phyloP scores from a whole-genome alignment of 2,329 filamentous ascomycete species.

The Septoria petroselini region DNA sequence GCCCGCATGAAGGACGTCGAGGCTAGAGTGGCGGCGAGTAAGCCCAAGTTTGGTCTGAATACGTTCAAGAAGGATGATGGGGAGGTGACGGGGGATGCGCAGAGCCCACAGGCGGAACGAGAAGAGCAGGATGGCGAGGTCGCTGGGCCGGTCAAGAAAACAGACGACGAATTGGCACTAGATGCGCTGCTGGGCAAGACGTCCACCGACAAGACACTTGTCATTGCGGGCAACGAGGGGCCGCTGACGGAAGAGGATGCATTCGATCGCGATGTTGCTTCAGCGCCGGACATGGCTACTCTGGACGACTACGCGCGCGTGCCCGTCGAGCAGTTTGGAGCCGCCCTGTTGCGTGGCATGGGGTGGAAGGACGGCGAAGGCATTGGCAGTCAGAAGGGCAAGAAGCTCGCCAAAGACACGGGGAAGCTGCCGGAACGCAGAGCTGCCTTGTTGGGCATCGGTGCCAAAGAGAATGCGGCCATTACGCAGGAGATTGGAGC shows the following conservation, averaged over 20 bases:
- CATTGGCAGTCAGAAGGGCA: conserved; percentile 53
- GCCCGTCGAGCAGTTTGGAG: conserved; percentile 91
- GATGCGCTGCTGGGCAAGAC: conserved; percentile 46
- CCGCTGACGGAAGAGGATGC: conserved; percentile 37
- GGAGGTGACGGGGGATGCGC: conserved; percentile 6
- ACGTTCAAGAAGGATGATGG: conserved; percentile 34
- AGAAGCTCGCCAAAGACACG: conserved; percentile 44
- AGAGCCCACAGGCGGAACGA: conserved; percentile 26
- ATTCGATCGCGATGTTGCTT: conserved; percentile 58
- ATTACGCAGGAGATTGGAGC: conserved; percentile 69
- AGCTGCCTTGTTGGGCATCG: conserved; percentile 80
- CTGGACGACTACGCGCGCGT: conserved; percentile 83
- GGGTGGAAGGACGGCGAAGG: conserved; percentile 77
- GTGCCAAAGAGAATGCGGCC: conserved; percentile 71
- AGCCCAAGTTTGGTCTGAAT: conserved; percentile 54
- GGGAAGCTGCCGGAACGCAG: conserved; percentile 65
- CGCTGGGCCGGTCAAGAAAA: conserved; percentile 33
- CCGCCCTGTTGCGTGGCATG: conserved; percentile 86
- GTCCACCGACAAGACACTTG: conserved; percentile 36
- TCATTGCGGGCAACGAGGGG: conserved; percentile 38
- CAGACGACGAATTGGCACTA: conserved; percentile 57
- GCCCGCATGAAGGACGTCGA: conserved; percentile 30
- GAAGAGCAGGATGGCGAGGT: conserved; percentile 8
- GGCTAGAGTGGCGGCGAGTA: conserved; percentile 40
- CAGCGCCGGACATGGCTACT: conserved; percentile 71